A percentile compares a stretch with the other conserved stretches of the same genome.
Conservation (phyloP, 1,139 yeast species). For the Candida freyschussii region DNA sequence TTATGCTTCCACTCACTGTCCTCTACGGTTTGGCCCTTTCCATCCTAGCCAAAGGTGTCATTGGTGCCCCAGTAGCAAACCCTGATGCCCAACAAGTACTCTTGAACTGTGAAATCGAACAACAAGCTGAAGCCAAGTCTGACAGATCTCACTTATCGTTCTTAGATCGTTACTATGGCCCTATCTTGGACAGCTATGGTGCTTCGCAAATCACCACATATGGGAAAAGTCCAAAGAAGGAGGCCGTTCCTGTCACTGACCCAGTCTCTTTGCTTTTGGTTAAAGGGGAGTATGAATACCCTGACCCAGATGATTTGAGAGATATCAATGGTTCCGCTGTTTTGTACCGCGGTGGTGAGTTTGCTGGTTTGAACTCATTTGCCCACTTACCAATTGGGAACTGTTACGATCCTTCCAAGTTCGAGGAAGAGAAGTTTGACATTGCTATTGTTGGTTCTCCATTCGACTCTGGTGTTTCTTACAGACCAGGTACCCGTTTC, state of each 20-base stretch:
- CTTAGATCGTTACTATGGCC: conserved; percentile 32
- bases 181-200: conserved; percentile 28
- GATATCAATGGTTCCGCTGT: conserved; percentile 34
- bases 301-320: conserved; percentile 35
- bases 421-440: conserved; percentile 33
- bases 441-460: conserved; percentile 53
- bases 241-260: conserved; percentile 28
- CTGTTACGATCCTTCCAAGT: conserved; percentile 36
- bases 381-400: conserved; percentile 47
- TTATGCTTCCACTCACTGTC: conserved; percentile 16
- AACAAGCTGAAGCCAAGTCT: conserved; percentile 2
- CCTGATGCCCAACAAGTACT: conserved; percentile 20
- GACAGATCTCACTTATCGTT: conserved; percentile 25
- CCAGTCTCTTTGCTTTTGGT: conserved; percentile 27
- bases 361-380: conserved; percentile 47
- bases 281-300: conserved; percentile 31
- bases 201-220: conserved; percentile 22
- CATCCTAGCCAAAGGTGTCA: conserved; percentile 7
- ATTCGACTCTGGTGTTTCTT: conserved; percentile 55
- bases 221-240: conserved; percentile 24
- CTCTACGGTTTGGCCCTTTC: conserved; percentile 15
- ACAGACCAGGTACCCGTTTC: conserved; percentile 60
- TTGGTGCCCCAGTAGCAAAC: conserved; percentile 18
- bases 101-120: conserved; percentile 18
- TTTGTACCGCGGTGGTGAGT: conserved; percentile 36